Percentiles rank a stretch among this genome's conserved stretches.
Conservation (phyloP, 176 grass and related monocot genomes). For the Oryza brachyantha region DNA sequence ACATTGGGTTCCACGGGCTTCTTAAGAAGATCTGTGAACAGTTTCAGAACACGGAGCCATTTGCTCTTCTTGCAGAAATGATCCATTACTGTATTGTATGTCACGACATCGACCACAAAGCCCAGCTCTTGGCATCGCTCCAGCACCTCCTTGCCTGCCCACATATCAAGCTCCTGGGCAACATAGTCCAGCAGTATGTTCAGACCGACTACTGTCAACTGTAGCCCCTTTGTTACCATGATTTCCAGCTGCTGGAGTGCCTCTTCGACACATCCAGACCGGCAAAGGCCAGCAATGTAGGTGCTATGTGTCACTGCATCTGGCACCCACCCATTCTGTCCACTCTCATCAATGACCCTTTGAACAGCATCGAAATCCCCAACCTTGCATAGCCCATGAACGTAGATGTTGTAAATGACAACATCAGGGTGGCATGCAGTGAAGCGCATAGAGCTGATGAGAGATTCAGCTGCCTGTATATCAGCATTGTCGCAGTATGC, state of each 20-base stretch:
- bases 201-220: conserved; percentile 56
- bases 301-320: conserved; percentile 86
- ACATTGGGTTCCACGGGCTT: conserved; percentile 54
- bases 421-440: conserved; percentile 53
- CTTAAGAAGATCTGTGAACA: conserved; percentile 80
- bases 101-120: conserved; percentile 68
- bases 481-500: conserved; percentile 46
- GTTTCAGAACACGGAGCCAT: conserved; percentile 61
- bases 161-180: conserved; percentile 51
- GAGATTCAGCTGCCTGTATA: conserved; percentile 34
- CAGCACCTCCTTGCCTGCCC: conserved; percentile 53
- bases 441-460: conserved; percentile 55
- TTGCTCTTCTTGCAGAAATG: conserved; percentile 61
- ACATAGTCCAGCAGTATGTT: conserved; percentile 78
- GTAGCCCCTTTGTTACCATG: conserved; percentile 63
- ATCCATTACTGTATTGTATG: conserved; percentile 85
- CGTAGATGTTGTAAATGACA: conserved; percentile 76
- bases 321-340: conserved; percentile 54
- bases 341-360: conserved; percentile 42
- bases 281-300: conserved; percentile 74
- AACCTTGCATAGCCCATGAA: conserved; percentile 67
- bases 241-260: conserved; percentile 59
- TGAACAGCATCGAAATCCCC: conserved; percentile 51
- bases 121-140: conserved; percentile 71
- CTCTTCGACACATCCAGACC: conserved; percentile 28